Percentiles rank a stretch among this genome's conserved stretches.
Conservation (phyloP, 2,329 filamentous ascomycete genomes). For the Erysiphe pulchra region DNA sequence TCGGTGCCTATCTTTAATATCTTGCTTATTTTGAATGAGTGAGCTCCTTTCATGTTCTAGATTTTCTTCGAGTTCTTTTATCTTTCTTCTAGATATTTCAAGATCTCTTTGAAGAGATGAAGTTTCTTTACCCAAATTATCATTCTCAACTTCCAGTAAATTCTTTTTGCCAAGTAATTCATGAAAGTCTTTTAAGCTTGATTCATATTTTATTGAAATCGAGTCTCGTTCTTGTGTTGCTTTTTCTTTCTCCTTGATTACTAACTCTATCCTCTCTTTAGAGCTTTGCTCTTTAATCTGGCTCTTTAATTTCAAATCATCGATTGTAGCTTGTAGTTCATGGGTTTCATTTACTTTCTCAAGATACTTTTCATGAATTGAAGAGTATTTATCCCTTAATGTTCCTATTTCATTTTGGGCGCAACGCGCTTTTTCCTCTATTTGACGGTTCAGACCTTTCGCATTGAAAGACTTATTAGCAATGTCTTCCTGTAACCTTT, state of each 20-base stretch:
- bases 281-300: conserved; percentile 11
- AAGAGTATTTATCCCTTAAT: conserved; percentile 19
- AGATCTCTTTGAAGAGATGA: conserved; percentile 40
- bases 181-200: conserved; percentile 32
- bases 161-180: conserved; percentile 38
- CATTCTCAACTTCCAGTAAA: conserved; percentile 40
- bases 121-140: conserved; percentile 39
- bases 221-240: conserved; percentile 5
- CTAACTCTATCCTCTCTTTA: conserved; percentile 18
- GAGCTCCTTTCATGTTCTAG: conserved; percentile 18
- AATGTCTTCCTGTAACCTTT: conserved; percentile 51
- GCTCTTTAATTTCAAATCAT: conserved; percentile 10
- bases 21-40: conserved; percentile 27
- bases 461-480: conserved; percentile 54
- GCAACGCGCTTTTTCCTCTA: conserved; percentile 42
- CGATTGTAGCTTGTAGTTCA: conserved; percentile 18
- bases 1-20: conserved; percentile 27
- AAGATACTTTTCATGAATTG: conserved; percentile 18
- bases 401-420: conserved; percentile 39
- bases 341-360: conserved; percentile 17
- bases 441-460: conserved; percentile 47
- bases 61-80: conserved; percentile 22
- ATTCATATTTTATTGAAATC: conserved; percentile 18
- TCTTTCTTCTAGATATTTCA: conserved; percentile 17
- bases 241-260: conserved; percentile 17